These are phyloP conservation scores for Neurospora sp. DNA, from an alignment of 2,329 filamentous ascomycete genomes.

Conservation along the genomic window DNA sequence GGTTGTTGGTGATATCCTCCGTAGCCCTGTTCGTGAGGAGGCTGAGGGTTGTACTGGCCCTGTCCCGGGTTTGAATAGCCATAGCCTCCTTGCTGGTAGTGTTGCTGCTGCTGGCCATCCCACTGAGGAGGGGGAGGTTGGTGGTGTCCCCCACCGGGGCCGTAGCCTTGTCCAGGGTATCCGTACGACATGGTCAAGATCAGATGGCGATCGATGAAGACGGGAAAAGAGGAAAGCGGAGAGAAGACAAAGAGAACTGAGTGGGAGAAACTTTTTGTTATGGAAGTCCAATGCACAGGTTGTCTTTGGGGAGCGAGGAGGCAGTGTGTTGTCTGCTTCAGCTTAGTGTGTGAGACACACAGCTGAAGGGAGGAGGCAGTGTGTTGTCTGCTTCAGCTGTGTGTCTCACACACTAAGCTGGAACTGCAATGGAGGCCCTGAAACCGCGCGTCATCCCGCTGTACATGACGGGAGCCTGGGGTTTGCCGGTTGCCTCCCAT, in stretches of 20 bases:
- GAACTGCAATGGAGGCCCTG: neutral
- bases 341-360: no score
- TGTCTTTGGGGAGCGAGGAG: neutral
- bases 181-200: conserved; percentile 5
- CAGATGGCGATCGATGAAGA: neutral
- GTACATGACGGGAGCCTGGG: neutral
- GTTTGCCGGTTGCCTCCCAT: neutral
- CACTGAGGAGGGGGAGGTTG: conserved; percentile 4
- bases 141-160: conserved; percentile 13
- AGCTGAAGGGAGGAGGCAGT: neutral
- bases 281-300: neutral
- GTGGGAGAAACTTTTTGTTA: neutral
- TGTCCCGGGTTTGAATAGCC: neutral
- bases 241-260: neutral
- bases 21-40: conserved; percentile 6
- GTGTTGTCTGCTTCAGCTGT: neutral
- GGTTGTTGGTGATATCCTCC: conserved; percentile 5
- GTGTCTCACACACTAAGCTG: neutral
- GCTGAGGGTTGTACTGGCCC: conserved; percentile 5
- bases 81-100: conserved; percentile 6
- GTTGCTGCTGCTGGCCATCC: neutral
- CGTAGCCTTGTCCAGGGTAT: conserved; percentile 19
- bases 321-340: neutral
- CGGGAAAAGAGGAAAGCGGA: neutral
- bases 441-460: neutral